phyloP scores from a whole-genome alignment of 257 asterid species.

The Ehretia macrophylla region DNA sequence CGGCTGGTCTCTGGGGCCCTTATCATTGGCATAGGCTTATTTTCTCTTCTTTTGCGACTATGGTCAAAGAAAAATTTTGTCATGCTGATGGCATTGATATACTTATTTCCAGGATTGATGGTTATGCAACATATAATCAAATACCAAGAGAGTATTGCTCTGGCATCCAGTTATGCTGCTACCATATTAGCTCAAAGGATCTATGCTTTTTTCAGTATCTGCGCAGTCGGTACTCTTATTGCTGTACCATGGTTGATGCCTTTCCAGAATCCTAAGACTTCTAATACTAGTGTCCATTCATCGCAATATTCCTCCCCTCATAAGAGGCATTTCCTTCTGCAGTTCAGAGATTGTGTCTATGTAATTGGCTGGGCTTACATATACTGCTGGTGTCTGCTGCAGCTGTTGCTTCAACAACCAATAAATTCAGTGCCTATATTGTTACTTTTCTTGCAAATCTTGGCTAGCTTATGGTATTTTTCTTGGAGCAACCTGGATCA shows the following conservation, averaged over 20 bases:
- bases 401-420: constrained; percentile 82
- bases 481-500: constrained; percentile 28
- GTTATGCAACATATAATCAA: constrained; percentile 44
- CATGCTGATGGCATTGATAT: constrained; percentile 35
- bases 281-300: background rate
- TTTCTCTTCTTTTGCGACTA: constrained; percentile 26
- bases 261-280: constrained; percentile 17
- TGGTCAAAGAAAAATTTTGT: constrained; percentile 27
- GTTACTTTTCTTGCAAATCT: constrained; percentile 55
- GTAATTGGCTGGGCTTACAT: constrained; percentile 55
- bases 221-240: constrained; percentile 37
- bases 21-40: constrained; percentile 33
- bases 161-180: constrained; percentile 36
- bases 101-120: constrained; percentile 43
- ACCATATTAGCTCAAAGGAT: constrained; percentile 53
- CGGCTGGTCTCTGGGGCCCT: constrained; percentile 55
- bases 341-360: constrained; percentile 41
- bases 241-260: constrained; percentile 72
- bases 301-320: background rate
- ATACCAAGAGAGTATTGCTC: constrained; percentile 31
- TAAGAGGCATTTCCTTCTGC: constrained; percentile 16
- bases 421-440: constrained; percentile 58
- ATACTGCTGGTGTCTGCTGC: constrained; percentile 79
- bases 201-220: constrained; percentile 50
- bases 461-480: constrained; percentile 42